phyloP scores from a whole-genome alignment of 306 rosid genomes.

The Clitoria ternatea region DNA sequence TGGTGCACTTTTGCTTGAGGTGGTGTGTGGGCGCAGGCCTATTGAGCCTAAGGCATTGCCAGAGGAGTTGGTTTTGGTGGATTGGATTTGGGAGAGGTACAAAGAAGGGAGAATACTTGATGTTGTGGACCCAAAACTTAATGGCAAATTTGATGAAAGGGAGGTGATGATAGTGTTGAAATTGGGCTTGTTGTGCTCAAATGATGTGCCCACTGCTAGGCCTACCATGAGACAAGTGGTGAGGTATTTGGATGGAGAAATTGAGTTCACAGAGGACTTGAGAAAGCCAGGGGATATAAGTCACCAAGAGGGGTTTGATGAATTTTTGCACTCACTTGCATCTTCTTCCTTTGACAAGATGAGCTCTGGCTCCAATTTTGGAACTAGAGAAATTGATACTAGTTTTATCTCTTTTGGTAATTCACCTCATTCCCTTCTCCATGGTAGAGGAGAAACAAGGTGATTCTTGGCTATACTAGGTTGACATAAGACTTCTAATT shows the following conservation, averaged over 20 bases:
- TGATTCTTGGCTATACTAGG: neutral
- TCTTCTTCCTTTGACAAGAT: constrained; percentile 55
- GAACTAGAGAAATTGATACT: constrained; percentile 36
- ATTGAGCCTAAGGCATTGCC: constrained; percentile 55
- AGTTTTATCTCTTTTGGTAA: constrained; percentile 35
- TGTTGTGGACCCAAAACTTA: constrained; percentile 50
- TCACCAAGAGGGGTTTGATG: constrained; percentile 57
- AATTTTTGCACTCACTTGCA: constrained; percentile 51
- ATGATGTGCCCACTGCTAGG: constrained; percentile 40
- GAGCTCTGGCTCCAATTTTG: constrained; percentile 38
- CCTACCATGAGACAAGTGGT: constrained; percentile 62
- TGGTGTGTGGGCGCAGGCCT: constrained; percentile 68
- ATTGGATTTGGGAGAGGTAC: constrained; percentile 74
- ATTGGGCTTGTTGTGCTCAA: constrained; percentile 67
- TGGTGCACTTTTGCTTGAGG: constrained; percentile 75
- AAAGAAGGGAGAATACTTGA: constrained; percentile 44
- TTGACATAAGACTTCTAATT: neutral
- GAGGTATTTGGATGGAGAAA: constrained; percentile 68
- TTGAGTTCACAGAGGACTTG: constrained; percentile 39
- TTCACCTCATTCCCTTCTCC: constrained; percentile 49
- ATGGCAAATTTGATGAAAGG: constrained; percentile 36
- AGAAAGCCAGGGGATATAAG: constrained; percentile 32
- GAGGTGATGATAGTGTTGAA: constrained; percentile 55
- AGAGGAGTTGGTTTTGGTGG: constrained; percentile 66
- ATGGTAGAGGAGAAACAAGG: constrained; percentile 41